Conservation (phyloP, 2,329 filamentous ascomycete genomes). For the Xylariaceae sp. region DNA sequence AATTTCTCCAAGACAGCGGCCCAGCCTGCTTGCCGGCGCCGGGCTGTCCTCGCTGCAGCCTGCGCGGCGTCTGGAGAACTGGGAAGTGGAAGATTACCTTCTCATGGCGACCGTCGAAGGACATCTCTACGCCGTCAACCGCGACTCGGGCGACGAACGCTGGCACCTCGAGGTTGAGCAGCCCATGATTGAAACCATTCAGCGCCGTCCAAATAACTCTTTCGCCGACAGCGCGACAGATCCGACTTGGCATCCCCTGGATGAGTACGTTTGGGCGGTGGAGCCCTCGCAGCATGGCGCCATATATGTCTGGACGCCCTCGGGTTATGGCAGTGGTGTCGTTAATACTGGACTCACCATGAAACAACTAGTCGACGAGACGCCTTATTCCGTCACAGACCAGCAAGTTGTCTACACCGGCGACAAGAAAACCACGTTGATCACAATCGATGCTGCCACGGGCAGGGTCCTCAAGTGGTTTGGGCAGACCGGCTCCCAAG, state of each 20-base stretch:
- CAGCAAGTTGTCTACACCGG: conserved; percentile 82
- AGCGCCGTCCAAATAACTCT: conserved; percentile 65
- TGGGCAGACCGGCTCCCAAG: conserved; percentile 61
- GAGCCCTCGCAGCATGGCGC: conserved; percentile 83
- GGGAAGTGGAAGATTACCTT: conserved; percentile 99
- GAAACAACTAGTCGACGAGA: conserved; percentile 76
- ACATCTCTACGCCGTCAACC: conserved; percentile 84
- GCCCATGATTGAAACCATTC: conserved; percentile 85
- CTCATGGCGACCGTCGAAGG: conserved; percentile 99
- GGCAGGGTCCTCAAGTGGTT: conserved; percentile 80
- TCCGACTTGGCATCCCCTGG: conserved; percentile 56
- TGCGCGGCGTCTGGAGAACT: conserved; percentile 98
- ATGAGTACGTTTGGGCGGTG: conserved; percentile 91
- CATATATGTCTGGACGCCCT: conserved; percentile 79
- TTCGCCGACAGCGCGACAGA: conserved; percentile 34
- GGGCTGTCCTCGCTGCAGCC: conserved; percentile 74
- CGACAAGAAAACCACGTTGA: conserved; percentile 82
- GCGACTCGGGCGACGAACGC: conserved; percentile 72
- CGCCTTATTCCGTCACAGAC: conserved; percentile 68
- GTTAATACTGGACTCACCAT: conserved; percentile 65
- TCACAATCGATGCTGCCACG: conserved; percentile 80
- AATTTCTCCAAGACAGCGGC: conserved; percentile 59
- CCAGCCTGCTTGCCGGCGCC: conserved; percentile 46
- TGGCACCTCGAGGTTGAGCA: conserved; percentile 81
- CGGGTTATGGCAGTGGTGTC: conserved; percentile 48